Percentiles rank a stretch among this genome's conserved stretches.
phyloP scores from a whole-genome alignment of 371 early-diverging fungal genomes.

The Batrachochytrium dendrobatidis region DNA sequence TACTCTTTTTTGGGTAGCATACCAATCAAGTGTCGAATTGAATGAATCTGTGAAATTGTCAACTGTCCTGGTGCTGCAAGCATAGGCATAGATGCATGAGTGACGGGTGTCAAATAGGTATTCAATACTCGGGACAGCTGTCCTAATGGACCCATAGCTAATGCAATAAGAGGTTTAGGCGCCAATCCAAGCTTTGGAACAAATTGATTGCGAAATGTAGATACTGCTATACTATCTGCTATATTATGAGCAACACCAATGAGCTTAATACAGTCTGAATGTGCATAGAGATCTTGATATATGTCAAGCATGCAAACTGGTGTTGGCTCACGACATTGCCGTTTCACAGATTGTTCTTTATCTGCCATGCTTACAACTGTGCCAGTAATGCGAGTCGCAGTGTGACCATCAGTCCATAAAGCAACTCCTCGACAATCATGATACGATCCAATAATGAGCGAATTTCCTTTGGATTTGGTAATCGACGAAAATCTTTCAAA shows the following conservation, averaged over 20 bases:
- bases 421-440: conserved; percentile 68
- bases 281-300: conserved; percentile 41
- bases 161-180: conserved; percentile 70
- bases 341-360: no score
- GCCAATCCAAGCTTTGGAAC: conserved; percentile 21
- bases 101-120: conserved; percentile 83
- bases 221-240: conserved; percentile 73
- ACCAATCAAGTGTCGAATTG: conserved; percentile 63
- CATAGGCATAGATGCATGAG: conserved; percentile 69
- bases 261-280: conserved; percentile 86
- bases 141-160: conserved; percentile 89
- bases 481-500: conserved; percentile 37
- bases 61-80: conserved; percentile 95
- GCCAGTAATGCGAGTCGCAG: conserved; percentile 9
- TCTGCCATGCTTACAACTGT: conserved; percentile 10
- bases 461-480: conserved; percentile 46
- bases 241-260: conserved; percentile 69
- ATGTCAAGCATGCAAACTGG: conserved; percentile 43
- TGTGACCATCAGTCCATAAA: conserved; percentile 47
- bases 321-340: no score
- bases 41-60: conserved; percentile 70
- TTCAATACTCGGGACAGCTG: conserved; percentile 85
- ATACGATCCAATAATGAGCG: conserved; percentile 78
- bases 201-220: conserved; percentile 46
- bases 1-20: conserved; percentile 58